These are phyloP conservation scores for Verticillium albo-atrum DNA, from an alignment of 2,329 filamentous ascomycete species.

Conservation along the genomic window DNA sequence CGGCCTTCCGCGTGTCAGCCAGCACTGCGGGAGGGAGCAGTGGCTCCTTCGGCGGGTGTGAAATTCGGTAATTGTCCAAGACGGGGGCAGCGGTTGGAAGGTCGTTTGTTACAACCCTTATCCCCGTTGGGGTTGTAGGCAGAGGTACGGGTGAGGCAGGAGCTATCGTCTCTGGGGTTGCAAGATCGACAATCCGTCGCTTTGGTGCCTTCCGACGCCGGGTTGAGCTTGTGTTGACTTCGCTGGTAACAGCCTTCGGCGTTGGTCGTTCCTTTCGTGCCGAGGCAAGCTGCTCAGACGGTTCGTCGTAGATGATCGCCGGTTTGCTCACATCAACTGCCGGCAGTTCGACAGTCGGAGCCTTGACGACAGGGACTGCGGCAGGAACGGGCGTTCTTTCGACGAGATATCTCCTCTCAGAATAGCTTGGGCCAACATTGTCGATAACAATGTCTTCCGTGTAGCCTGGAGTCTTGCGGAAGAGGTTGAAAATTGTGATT, in stretches of 20 bases:
- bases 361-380: conserved; percentile 73
- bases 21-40: conserved; percentile 23
- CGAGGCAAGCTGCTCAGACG: conserved; percentile 41
- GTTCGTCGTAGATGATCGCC: conserved; percentile 49
- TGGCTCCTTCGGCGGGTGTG: conserved; percentile 33
- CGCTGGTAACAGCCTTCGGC: conserved; percentile 50
- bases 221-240: conserved; percentile 53
- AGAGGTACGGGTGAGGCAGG: background rate
- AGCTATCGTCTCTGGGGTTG: conserved; percentile 41
- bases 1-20: conserved; percentile 26
- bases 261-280: conserved; percentile 56
- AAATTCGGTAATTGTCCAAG: conserved; percentile 38
- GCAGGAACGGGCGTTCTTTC: conserved; percentile 75
- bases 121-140: background rate
- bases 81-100: conserved; percentile 6
- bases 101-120: conserved; percentile 6
- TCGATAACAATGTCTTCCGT: conserved; percentile 90
- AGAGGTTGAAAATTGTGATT: conserved; percentile 91
- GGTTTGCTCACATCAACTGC: conserved; percentile 66
- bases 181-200: conserved; percentile 60
- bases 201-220: conserved; percentile 58
- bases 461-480: conserved; percentile 84
- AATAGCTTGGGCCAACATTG: conserved; percentile 73
- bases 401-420: conserved; percentile 77
- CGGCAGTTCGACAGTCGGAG: conserved; percentile 56